Evolutionary conservation across 148 eudicot species (phyloP).

Genomic region (Rhododendron kiyosumense): DNA sequence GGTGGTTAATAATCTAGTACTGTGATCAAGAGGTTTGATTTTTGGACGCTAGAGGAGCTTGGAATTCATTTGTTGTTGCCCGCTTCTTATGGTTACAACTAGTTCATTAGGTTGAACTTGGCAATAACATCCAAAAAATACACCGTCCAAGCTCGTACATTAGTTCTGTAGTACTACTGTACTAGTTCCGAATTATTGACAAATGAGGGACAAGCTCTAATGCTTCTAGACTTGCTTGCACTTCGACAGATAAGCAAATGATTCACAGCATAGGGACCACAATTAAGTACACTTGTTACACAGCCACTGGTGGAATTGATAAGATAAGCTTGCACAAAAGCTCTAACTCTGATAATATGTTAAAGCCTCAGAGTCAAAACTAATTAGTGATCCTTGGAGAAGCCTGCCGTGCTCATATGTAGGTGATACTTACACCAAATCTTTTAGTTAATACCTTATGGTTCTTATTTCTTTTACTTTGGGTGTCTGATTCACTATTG

Average conservation of each 20-base stretch:
- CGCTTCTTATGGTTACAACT: not conserved
- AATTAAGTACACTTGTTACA: not conserved
- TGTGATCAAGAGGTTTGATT: not conserved
- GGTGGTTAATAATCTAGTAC: no score
- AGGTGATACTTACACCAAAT: not conserved
- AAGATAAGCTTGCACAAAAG: not conserved
- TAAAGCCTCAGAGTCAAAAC: not conserved
- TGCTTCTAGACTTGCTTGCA: not conserved
- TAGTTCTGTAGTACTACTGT: not conserved
- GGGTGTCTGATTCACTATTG: not conserved
- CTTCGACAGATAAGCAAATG: not conserved
- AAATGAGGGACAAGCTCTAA: not conserved
- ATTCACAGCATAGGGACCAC: not conserved
- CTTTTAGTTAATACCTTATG: not conserved
- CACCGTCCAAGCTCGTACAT: not conserved
- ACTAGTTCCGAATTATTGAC: no score
- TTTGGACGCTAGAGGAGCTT: not conserved
- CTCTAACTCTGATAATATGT: not conserved
- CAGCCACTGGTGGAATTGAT: not conserved
- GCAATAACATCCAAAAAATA: not conserved
- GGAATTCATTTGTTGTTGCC: not conserved
- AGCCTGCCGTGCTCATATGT: not conserved
- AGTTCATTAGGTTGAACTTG: not conserved
- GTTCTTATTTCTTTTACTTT: not conserved
- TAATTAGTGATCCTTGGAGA: not conserved